Base-by-base conservation (phyloP, 2,329 filamentous ascomycete genomes). In the Pseudofabraea citricarpa region DNA sequence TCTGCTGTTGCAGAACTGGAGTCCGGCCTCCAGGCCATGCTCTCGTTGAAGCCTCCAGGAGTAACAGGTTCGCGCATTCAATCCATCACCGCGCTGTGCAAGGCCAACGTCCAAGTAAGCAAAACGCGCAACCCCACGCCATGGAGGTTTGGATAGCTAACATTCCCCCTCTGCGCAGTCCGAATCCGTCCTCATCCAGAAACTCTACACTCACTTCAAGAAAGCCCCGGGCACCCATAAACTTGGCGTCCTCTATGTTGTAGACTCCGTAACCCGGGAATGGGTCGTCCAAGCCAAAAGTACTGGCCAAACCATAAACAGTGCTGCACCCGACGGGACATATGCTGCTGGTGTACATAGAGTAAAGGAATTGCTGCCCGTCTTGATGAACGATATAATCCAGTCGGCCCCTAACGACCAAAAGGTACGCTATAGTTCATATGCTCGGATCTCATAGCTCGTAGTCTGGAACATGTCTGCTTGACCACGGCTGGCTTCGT, bases 191-290 rank as follows among this genome's bases (percentile, higher is more conserved):
- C 82, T 98, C 62, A 88, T 97, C 58, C 90, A 95, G 67, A 96
- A 95, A 67, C 85, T 98, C 61, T 95, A 87, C 71, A 94, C 90
- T 54, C 90, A 96, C 63, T 94, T 97, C 77, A 95, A 94, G 70
- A 95, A 93, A 69, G 85, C 90, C 56, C 88, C 89, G 48, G 82
- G 82, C 64, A 95, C 90, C 65, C 91, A 98, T 79, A 98, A 98
- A 72, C 79, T 98, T 68, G 93, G 93, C 71, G 90, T 96, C 63
- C 84, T 98, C 72, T 98, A 98, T 83, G 90, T 97, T 72, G 88
- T 98, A 90, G 93, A 98, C 78, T 95, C 91, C 75, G 90, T 98
- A 79, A 91, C 90, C 67, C 89, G 93, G 70, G 91, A 94, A 74
- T 98, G 93, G 91, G 83, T 95, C 74, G 91, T 97, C 67, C 87